Evolutionary conservation across 768 basidiomycete genomes (phyloP).

Genomic region (Xerocomellus dryophilus): DNA sequence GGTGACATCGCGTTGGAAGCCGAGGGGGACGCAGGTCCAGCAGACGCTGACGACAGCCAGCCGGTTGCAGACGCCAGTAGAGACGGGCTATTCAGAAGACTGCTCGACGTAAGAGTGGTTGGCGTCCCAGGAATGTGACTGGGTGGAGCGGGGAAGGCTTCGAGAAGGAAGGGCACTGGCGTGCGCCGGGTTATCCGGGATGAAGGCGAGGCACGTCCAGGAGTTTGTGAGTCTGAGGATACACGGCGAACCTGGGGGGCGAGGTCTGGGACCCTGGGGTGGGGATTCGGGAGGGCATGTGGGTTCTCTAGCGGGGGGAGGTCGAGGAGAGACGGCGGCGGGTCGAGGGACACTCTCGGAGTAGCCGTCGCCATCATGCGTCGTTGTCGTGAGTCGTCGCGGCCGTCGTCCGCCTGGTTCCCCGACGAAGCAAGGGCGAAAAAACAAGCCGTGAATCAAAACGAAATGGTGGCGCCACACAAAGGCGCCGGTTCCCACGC

Average conservation of each 20-base stretch:
- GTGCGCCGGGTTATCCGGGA: constrained; percentile 30
- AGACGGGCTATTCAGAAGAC: constrained; percentile 10
- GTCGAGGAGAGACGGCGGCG: constrained; percentile 1
- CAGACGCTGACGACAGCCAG: constrained; percentile 6
- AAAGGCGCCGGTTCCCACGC: constrained; percentile 25
- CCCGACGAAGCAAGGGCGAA: constrained; percentile 15
- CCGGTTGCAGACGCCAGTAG: constrained; percentile 12
- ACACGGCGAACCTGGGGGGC: constrained; percentile 16
- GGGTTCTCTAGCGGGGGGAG: constrained; percentile 5
- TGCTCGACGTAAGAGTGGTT: not conserved
- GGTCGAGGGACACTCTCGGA: constrained; percentile 20
- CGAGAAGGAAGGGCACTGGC: constrained; percentile 35
- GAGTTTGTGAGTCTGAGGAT: constrained; percentile 26
- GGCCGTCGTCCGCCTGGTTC: constrained; percentile 11
- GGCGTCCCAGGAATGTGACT: constrained; percentile 33
- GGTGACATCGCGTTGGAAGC: constrained; percentile 10
- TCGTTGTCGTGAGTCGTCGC: constrained; percentile 11
- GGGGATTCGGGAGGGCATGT: constrained; percentile 16
- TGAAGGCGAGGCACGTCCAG: constrained; percentile 26
- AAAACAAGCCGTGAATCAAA: constrained; percentile 23
- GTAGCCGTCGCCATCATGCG: constrained; percentile 17
- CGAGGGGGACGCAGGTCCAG: not conserved
- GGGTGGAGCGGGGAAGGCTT: constrained; percentile 37
- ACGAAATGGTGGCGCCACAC: constrained; percentile 6
- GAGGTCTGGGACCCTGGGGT: constrained; percentile 13